Base-by-base conservation (phyloP, 1,284 basidiomycete species). In the Phenoliferia sp. region DNA sequence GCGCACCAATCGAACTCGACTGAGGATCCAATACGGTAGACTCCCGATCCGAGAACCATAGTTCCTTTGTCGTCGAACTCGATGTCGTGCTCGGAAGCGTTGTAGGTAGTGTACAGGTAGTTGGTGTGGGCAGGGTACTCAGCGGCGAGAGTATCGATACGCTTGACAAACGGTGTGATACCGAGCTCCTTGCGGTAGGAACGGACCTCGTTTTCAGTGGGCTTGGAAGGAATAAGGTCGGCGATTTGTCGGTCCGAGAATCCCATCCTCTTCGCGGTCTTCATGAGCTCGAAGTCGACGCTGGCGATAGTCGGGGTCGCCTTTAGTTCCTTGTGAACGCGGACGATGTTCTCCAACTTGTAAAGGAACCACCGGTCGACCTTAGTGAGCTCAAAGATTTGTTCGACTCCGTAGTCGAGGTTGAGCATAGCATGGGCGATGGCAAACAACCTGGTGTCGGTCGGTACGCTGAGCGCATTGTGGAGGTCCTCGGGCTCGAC, bases 1-100 rank as follows among this genome's bases (percentile, higher is more conserved):
- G 96, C 96, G 79, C 96, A 99, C 96, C 96, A 99, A 81, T 99
- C 96, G 79, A 99, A 99, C 83, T 99, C 96, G 78, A 99, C 96
- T 71, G 92, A 95, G 79, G 88, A 91, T 64, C 96, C 96, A 76
- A 99, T 99, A 67, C 96, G 88, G 82, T 99, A 99, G 34, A 99
- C 96, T 76, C 96, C 96, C 68, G 90, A 92, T 57, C 96, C 96
- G n/a, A 99, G 87, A 35, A 99, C 95, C 92, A 99, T 98, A 33
- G 94, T 98, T 59, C 96, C 96, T 74, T 96, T 85, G 76, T 98
- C 96, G 78, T 96, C 85, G 78, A 99, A 99, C 56, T 92, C 87
- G 77, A 99, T 89, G 78, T 99, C 96, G 78, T 99, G 96, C 69
- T 90, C 87, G 1, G 91, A 89, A 9, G 94, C 96, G 78, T 99